Evolutionary conservation across 257 asterid genomes (phyloP).

Genomic region (Przewalskia tangutica): DNA sequence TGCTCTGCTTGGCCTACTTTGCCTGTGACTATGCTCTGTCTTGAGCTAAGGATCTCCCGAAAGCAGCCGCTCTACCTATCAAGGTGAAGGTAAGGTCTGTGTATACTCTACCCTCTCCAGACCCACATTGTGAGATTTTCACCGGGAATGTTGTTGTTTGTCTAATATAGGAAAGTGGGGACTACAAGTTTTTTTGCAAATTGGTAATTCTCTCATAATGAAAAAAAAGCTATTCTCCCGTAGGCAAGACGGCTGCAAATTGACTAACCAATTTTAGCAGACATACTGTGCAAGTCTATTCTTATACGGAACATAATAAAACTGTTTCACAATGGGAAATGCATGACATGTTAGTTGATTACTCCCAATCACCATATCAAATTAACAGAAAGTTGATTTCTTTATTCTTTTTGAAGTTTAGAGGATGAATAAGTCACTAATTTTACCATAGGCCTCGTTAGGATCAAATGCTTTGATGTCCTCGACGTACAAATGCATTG

Average conservation of each 20-base stretch:
- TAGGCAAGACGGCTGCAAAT: neutral
- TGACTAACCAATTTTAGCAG: neutral
- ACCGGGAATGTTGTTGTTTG: too few relatives aligned
- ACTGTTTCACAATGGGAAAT: neutral
- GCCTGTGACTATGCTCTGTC: too few relatives aligned
- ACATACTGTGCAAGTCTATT: neutral
- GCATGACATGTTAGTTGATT: neutral
- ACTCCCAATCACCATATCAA: neutral
- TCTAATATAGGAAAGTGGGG: neutral
- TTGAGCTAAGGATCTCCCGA: too few relatives aligned
- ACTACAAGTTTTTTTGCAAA: neutral
- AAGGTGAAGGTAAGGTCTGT: too few relatives aligned
- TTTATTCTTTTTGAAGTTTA: neutral
- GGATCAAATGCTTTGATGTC: constrained; percentile 94
- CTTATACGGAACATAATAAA: neutral
- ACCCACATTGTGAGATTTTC: too few relatives aligned
- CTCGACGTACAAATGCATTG: constrained; percentile 69
- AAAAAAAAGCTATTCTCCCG: neutral
- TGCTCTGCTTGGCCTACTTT: too few relatives aligned
- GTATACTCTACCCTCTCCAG: too few relatives aligned
- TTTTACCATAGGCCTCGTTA: constrained; percentile 74
- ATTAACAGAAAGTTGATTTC: neutral
- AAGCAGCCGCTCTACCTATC: too few relatives aligned
- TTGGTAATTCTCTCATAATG: neutral
- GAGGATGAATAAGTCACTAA: neutral